Evolutionary conservation across 176 grass and related monocot genomes (phyloP).

Genomic region (Hsuehochloa calcarea): DNA sequence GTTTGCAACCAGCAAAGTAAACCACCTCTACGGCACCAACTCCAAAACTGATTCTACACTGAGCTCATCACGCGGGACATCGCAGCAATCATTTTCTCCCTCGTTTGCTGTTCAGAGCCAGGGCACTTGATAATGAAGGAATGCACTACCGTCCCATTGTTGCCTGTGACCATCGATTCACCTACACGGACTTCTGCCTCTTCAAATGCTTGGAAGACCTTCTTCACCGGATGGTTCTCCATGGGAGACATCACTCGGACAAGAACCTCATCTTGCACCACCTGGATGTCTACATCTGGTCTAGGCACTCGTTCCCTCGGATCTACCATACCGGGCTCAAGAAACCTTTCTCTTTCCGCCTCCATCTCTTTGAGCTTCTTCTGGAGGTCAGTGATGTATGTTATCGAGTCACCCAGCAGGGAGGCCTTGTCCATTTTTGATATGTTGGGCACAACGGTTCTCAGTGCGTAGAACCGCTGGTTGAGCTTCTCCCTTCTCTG

Average conservation of each 20-base stretch:
- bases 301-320: constrained; percentile 31
- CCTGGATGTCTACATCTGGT: constrained; percentile 81
- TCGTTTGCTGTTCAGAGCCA: constrained; percentile 75
- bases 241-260: constrained; percentile 77
- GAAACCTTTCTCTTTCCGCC: constrained; percentile 53
- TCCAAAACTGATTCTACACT: constrained; percentile 24
- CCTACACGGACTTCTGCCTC: constrained; percentile 62
- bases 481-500: constrained; percentile 98
- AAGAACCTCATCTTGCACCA: constrained; percentile 74
- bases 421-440: constrained; percentile 99
- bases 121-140: constrained; percentile 80
- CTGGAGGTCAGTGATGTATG: constrained; percentile 93
- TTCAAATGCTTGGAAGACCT: constrained; percentile 78
- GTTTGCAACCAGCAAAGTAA: constrained; percentile 27
- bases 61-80: constrained; percentile 62
- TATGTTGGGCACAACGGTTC: constrained; percentile 93
- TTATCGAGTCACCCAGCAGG: constrained; percentile 75
- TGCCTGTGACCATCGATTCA: constrained; percentile 67
- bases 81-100: constrained; percentile 68
- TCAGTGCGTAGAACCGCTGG: constrained; percentile 84
- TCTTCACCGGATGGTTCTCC: constrained; percentile 63
- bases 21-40: constrained; percentile 1
- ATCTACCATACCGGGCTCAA: constrained; percentile 45
- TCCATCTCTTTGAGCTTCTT: constrained; percentile 96
- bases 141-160: constrained; percentile 57